These are phyloP conservation scores for Huntiella decipiens DNA, from an alignment of 2,329 filamentous ascomycete species.

Conservation along the genomic window DNA sequence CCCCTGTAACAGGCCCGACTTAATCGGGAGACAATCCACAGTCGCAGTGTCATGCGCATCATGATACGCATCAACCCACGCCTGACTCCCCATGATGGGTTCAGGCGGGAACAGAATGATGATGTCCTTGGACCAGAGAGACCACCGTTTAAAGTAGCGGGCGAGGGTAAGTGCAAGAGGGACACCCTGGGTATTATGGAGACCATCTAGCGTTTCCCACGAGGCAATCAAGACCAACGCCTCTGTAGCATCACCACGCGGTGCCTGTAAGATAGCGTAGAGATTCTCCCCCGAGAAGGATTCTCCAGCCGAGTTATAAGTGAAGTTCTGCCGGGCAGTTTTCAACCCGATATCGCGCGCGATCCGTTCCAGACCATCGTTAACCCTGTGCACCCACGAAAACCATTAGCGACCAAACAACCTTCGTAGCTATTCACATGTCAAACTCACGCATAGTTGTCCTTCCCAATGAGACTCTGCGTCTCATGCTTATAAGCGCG, in stretches of 20 bases:
- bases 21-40: constrained; percentile 63
- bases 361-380: constrained; percentile 55
- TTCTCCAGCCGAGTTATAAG: constrained; percentile 60
- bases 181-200: constrained; percentile 72
- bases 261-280: constrained; percentile 84
- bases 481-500: constrained; percentile 77
- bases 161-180: constrained; percentile 71
- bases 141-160: constrained; percentile 96
- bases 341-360: constrained; percentile 68
- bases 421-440: too few species aligned
- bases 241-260: constrained; percentile 88
- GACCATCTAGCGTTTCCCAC: constrained; percentile 63
- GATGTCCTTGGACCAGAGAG: constrained; percentile 96
- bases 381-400: constrained; percentile 26
- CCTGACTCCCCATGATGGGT: constrained; percentile 75
- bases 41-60: constrained; percentile 57
- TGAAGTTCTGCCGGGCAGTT: constrained; percentile 71
- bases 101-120: constrained; percentile 80
- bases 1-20: constrained; percentile 82
- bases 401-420: not conserved
- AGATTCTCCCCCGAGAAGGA: constrained; percentile 68
- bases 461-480: constrained; percentile 35
- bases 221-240: constrained; percentile 83
- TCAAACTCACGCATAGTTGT: constrained; percentile 31
- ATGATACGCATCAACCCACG: constrained; percentile 96